These are phyloP conservation scores for Nemania abortiva DNA, from an alignment of 2,329 filamentous ascomycete genomes.

Conservation along the genomic window DNA sequence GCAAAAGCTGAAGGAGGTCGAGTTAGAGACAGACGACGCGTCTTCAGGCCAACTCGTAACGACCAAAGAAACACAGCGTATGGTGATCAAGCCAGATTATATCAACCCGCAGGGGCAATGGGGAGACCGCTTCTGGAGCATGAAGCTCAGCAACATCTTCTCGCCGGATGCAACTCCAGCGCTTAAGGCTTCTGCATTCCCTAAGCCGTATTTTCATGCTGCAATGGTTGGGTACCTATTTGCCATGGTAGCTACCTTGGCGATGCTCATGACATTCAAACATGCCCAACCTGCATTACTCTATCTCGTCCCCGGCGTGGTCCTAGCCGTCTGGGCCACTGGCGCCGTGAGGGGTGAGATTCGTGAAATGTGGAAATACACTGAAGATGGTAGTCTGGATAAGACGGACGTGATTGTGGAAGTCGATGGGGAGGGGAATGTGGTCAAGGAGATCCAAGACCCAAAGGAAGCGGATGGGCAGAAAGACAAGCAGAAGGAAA, in stretches of 20 bases:
- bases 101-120: slow-evolving; percentile 76
- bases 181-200: slow-evolving; percentile 67
- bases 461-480: slow-evolving; percentile 53
- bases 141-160: slow-evolving; percentile 46
- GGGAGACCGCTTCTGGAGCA: slow-evolving; percentile 87
- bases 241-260: slow-evolving; percentile 81
- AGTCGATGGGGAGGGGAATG: slow-evolving; percentile 62
- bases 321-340: slow-evolving; percentile 80
- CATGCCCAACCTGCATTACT: slow-evolving; percentile 91
- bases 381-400: slow-evolving; percentile 74
- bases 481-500: slow-evolving; percentile 47
- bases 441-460: slow-evolving; percentile 56
- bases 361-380: slow-evolving; percentile 82
- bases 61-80: slow-evolving; percentile 56
- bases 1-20: slow-evolving; percentile 59
- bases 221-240: slow-evolving; percentile 80
- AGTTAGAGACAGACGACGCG: slow-evolving; percentile 51
- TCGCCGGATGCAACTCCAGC: slow-evolving; percentile 52
- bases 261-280: slow-evolving; percentile 80
- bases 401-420: slow-evolving; percentile 67
- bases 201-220: slow-evolving; percentile 87
- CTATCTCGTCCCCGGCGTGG: slow-evolving; percentile 89
- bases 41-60: slow-evolving; percentile 53
- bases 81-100: slow-evolving; percentile 65
- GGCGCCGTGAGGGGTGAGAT: slow-evolving; percentile 79